Evolutionary conservation across 129 eudicot species (phyloP).

Genomic region (Oenanthe sinensis): DNA sequence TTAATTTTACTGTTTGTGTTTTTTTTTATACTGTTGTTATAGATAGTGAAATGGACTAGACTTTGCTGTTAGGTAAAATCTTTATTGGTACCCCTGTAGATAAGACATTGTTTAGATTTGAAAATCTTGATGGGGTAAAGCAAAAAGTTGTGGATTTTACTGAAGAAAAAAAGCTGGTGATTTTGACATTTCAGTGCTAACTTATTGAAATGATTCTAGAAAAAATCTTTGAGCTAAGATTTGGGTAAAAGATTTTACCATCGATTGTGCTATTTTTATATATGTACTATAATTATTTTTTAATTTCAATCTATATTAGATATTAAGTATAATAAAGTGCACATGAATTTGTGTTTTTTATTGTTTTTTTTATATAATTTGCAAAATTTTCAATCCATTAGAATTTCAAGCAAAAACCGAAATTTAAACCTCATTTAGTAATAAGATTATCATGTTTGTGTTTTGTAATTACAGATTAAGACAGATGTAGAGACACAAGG

Average conservation of each 20-base stretch:
- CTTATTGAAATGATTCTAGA: not conserved
- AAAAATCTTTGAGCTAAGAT: not conserved
- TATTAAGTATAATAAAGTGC: no score
- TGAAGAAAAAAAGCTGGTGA: slow-evolving; percentile 16
- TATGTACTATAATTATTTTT: not conserved
- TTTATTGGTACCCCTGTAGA: slow-evolving; percentile 17
- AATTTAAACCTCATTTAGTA: not conserved
- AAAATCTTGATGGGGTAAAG: slow-evolving; percentile 23
- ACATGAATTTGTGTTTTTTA: not conserved
- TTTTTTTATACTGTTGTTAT: slow-evolving; percentile 34
- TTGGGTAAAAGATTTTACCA: not conserved
- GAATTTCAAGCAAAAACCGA: not conserved
- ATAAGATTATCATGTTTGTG: not conserved
- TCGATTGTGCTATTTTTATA: not conserved
- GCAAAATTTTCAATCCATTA: not conserved
- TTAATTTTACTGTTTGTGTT: not conserved
- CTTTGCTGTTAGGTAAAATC: not conserved
- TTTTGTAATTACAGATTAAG: slow-evolving; percentile 57
- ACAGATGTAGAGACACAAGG: slow-evolving; percentile 97
- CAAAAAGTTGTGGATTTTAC: slow-evolving; percentile 16
- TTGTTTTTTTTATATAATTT: no score
- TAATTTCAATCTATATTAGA: not conserved
- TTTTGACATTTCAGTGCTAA: slow-evolving; percentile 21
- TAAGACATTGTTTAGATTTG: slow-evolving; percentile 33
- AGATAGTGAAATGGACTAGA: slow-evolving; percentile 21